A percentile compares a stretch with the other conserved stretches of the same genome.
phyloP scores from a whole-genome alignment of 1,139 yeast genomes.

The Magnusiomyces ingens region DNA sequence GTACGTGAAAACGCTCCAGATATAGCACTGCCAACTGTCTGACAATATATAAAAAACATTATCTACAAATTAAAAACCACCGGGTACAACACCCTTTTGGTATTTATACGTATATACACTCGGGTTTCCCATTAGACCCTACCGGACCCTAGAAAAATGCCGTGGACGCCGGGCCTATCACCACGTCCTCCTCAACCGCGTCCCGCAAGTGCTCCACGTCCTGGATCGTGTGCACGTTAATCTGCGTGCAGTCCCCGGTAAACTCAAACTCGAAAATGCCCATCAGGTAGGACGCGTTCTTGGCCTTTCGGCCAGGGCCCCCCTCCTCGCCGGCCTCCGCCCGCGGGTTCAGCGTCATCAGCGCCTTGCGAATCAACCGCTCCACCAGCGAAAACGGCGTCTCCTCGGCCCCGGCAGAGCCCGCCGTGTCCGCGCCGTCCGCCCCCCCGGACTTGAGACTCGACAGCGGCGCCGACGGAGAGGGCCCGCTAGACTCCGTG shows the following conservation, averaged over 20 bases:
- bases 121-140: too few species aligned
- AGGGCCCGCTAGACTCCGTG: background rate
- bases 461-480: background rate
- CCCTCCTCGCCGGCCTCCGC: too few species aligned
- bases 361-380: background rate
- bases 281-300: conserved; percentile 34
- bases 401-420: background rate
- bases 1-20: too few species aligned
- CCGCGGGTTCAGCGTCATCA: background rate
- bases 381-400: too few species aligned
- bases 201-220: conserved; percentile 45
- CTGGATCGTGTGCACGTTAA: conserved; percentile 70
- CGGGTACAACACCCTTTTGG: too few species aligned
- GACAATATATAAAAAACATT: too few species aligned
- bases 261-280: conserved; percentile 78
- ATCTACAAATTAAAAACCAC: too few species aligned
- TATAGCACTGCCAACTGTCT: too few species aligned
- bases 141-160: conserved; percentile 16
- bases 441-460: background rate
- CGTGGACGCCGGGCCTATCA: conserved; percentile 23
- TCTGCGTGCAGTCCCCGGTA: conserved; percentile 48
- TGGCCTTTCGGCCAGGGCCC: too few species aligned
- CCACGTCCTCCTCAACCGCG: conserved; percentile 32
- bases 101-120: too few species aligned
- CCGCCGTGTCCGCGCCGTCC: background rate